Evolutionary conservation across 805 yeast species (phyloP), one percentile per base, ranked within the genome.

Genomic region (Spathaspora passalidarum): DNA sequence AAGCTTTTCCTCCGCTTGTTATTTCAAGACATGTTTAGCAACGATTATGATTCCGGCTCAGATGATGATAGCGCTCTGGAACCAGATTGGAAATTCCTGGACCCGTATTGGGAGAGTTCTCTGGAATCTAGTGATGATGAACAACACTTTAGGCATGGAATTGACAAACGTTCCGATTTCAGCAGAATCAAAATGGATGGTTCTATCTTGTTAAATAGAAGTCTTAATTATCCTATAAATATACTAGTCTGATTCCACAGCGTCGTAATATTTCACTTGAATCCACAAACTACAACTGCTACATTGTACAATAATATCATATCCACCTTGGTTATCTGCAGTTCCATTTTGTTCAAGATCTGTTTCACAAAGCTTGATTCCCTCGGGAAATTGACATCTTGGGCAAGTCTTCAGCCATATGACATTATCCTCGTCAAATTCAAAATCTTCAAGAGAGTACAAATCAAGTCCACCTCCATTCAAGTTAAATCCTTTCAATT

Each of bases 231-330:
- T 13, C 5, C 34, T 3, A n/a, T n/a, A n/a, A n/a, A n/a, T n/a
- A n/a, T n/a, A n/a, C n/a, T n/a, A n/a, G n/a, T n/a, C n/a, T n/a
- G n/a, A n/a, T n/a, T n/a, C n/a, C n/a, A n/a, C n/a, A n/a, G 54
- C 69, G 51, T 81, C 90, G 52, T 72, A 80, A 56, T 84, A 88
- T 51, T 73, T 75, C 1, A 92, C 90, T 42, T 81, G 80, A 20
- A 92, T 64, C 96, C 97, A 92, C 23, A 90, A 60, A 60, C 96
- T 87, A 62, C 98, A 92, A 25, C 86, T 82, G 14, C 13, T 29
- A 60, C 98, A 92, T 56, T 91, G 96, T 0, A 88, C 80, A 18
- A 88, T 72, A 1, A 91, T 75, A 51, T 84, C 86, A 51, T 72
- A 84, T 13, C 69, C 69, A 0, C 82, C 75, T 14, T 65, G 76